A percentile compares a stretch with the other conserved stretches of the same genome.
Evolutionary conservation across 2,329 filamentous ascomycete genomes (phyloP).

Genomic region (Phoma sp.): DNA sequence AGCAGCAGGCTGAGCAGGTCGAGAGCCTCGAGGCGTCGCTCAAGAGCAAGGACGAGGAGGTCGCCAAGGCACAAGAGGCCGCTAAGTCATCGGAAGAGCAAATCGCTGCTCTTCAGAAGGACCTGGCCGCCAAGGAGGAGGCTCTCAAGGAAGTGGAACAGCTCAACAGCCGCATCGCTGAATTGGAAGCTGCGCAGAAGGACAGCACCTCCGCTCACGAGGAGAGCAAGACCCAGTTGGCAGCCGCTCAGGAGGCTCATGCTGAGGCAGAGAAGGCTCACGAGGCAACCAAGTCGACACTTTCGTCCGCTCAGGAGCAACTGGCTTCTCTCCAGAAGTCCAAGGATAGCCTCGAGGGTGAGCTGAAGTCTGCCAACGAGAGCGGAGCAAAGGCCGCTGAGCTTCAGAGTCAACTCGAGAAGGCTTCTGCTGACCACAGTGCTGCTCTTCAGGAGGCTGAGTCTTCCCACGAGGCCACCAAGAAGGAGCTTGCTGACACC

Average conservation of each 20-base stretch:
- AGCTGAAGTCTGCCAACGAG: conserved; percentile 27
- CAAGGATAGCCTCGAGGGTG: conserved; percentile 25
- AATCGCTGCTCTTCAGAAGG: conserved; percentile 35
- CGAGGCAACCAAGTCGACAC: conserved; percentile 21
- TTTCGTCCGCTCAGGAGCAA: conserved; percentile 19
- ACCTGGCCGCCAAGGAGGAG: conserved; percentile 29
- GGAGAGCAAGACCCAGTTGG: conserved; percentile 21
- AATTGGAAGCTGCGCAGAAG: conserved; percentile 17
- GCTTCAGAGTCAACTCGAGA: conserved; percentile 31
- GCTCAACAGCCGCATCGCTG: conserved; percentile 21
- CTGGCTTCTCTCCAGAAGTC: conserved; percentile 22
- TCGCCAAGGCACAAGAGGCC: conserved; percentile 20
- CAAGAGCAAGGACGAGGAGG: conserved; percentile 19
- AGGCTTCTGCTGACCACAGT: conserved; percentile 24
- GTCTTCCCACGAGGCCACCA: conserved; percentile 21
- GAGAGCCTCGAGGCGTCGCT: conserved; percentile 9
- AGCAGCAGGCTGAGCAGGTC: conserved; percentile 17
- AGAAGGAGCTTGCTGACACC: conserved; percentile 12
- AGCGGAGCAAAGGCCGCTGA: conserved; percentile 26
- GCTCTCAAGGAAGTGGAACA: conserved; percentile 21
- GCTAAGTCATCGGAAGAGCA: conserved; percentile 32
- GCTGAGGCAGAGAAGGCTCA: conserved; percentile 27
- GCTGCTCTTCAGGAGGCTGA: conserved; percentile 27
- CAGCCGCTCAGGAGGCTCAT: conserved; percentile 25
- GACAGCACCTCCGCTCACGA: conserved; percentile 17